Percentiles rank a stretch among this genome's conserved stretches.
Evolutionary conservation across 371 early-diverging fungal species (phyloP).

Genomic region (Lichtheimia ornata): DNA sequence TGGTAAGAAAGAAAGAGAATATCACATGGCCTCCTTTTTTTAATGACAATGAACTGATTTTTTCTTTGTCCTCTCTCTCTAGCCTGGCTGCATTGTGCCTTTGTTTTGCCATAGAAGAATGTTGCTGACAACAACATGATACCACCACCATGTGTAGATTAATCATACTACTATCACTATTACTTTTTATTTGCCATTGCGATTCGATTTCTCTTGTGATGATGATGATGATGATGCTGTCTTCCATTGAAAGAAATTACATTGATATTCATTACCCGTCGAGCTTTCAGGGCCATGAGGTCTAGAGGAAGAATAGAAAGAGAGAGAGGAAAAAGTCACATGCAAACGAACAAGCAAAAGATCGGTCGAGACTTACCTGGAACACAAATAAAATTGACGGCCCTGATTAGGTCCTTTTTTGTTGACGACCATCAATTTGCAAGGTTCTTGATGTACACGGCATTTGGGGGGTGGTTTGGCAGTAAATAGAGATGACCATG

Average conservation of each 20-base stretch:
- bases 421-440: constrained; percentile 65
- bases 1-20: constrained; percentile 27
- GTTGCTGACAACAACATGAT: constrained; percentile 12
- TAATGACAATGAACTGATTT: neutral
- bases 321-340: neutral
- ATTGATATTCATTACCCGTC: constrained; percentile 36
- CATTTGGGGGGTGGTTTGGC: constrained; percentile 59
- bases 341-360: neutral
- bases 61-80: constrained; percentile 5
- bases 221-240: neutral
- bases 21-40: neutral
- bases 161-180: neutral
- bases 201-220: too few species aligned
- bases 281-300: constrained; percentile 17
- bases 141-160: neutral
- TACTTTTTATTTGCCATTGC: too few species aligned
- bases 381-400: constrained; percentile 71
- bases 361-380: constrained; percentile 39
- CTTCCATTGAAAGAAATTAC: constrained; percentile 32
- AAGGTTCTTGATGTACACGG: constrained; percentile 62
- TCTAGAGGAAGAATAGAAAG: constrained; percentile 20
- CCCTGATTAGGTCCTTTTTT: constrained; percentile 79
- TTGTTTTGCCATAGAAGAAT: constrained; percentile 28
- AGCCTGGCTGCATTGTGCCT: constrained; percentile 33
- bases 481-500: constrained; percentile 63